A percentile compares a stretch with the other conserved stretches of the same genome.
Conservation (phyloP, 2,329 filamentous ascomycete species). For the Aureobasidium sp. region DNA sequence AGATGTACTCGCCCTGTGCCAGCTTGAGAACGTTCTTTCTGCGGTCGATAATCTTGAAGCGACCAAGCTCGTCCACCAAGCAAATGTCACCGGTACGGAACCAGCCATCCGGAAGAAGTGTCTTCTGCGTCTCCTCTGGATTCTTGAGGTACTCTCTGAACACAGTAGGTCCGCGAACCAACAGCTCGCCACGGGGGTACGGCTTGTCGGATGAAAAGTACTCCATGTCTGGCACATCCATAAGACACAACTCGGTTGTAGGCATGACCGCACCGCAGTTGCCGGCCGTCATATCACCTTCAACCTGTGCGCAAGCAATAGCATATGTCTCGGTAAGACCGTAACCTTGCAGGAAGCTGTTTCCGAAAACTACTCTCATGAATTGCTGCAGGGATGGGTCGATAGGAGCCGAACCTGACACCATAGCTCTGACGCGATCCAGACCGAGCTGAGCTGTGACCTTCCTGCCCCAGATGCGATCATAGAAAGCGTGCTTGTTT, state of each 20-base stretch:
- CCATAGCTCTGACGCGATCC: conserved; percentile 63
- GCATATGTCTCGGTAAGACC: conserved; percentile 93
- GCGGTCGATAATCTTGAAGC: conserved; percentile 89
- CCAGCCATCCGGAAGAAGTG: conserved; percentile 84
- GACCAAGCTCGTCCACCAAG: conserved; percentile 74
- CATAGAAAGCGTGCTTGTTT: conserved; percentile 70
- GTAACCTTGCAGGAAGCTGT: conserved; percentile 78
- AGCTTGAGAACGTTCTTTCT: conserved; percentile 99
- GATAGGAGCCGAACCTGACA: conserved; percentile 84
- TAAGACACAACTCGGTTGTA: conserved; percentile 66
- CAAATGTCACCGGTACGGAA: conserved; percentile 94
- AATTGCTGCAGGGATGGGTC: conserved; percentile 85
- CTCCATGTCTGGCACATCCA: conserved; percentile 89
- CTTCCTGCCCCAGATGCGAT: conserved; percentile 86
- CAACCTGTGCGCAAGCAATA: conserved; percentile 60
- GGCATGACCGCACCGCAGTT: conserved; percentile 72
- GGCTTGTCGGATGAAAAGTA: conserved; percentile 85
- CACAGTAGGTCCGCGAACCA: conserved; percentile 70
- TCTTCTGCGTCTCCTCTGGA: conserved; percentile 74
- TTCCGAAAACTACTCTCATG: conserved; percentile 73
- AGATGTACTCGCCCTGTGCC: conserved; percentile 95
- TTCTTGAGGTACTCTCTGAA: conserved; percentile 91
- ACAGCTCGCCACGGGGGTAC: conserved; percentile 79
- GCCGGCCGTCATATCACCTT: conserved; percentile 65
- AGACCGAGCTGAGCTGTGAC: conserved; percentile 77